phyloP scores from a whole-genome alignment of 768 basidiomycete species.

The Melanogaster broomeanus region DNA sequence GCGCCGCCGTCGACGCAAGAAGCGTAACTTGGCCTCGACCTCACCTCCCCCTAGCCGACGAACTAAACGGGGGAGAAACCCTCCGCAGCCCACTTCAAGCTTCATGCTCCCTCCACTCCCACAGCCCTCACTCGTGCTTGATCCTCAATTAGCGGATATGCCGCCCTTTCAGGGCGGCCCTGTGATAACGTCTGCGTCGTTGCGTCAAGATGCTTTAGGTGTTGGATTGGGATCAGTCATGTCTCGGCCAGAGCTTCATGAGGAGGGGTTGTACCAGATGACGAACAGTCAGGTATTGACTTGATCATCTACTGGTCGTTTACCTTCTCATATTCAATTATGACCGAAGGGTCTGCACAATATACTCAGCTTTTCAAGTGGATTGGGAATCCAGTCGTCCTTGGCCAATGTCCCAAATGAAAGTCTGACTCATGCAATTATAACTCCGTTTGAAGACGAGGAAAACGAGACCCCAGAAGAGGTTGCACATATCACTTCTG shows the following conservation, averaged over 20 bases:
- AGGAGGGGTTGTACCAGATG: conserved; percentile 11
- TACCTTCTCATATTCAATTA: conserved; percentile 23
- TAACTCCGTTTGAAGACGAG: conserved; percentile 11
- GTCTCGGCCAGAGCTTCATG: conserved; percentile 8
- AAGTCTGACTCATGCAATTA: conserved; percentile 4
- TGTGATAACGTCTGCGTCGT: not conserved
- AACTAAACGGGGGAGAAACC: conserved; percentile 1
- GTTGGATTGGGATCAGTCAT: conserved; percentile 8
- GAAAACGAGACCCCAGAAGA: conserved; percentile 14
- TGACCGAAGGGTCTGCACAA: conserved; percentile 23
- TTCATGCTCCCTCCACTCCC: conserved; percentile 1
- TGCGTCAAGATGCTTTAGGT: conserved; percentile 1
- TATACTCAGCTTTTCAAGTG: conserved; percentile 4
- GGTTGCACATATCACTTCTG: conserved; percentile 37
- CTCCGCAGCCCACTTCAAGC: not conserved
- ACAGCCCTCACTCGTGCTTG: conserved; percentile 18
- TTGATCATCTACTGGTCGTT: conserved; percentile 21
- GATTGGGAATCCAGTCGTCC: conserved; percentile 3
- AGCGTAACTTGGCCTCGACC: not conserved
- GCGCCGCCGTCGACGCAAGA: conserved; percentile 24
- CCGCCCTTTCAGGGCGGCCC: conserved; percentile 13
- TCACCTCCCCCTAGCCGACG: conserved; percentile 6
- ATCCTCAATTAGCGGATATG: conserved; percentile 26
- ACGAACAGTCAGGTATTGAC: conserved; percentile 32
- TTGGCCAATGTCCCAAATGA: not conserved